A percentile compares a stretch with the other conserved stretches of the same genome.
Evolutionary conservation across 2,329 filamentous ascomycete genomes (phyloP).

Genomic region (Scytalidium lignicola): DNA sequence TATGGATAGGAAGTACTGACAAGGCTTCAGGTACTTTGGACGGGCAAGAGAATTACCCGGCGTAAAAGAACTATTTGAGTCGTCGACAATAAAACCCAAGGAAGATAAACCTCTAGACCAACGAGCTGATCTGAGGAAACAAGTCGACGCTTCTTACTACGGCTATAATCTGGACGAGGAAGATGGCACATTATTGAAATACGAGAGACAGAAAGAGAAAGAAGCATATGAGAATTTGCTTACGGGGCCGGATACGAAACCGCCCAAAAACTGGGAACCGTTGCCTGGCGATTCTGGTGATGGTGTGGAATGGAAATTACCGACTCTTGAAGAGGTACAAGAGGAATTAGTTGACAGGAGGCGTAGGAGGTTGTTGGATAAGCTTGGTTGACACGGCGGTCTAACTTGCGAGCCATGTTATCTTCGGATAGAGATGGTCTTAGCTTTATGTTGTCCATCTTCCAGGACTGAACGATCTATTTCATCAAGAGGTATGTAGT

Average conservation of each 20-base stretch:
- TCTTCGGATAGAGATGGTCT: neutral
- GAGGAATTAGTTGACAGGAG: slow-evolving; percentile 85
- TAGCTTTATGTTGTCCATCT: too few relatives aligned
- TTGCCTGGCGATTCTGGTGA: slow-evolving; percentile 84
- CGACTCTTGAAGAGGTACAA: slow-evolving; percentile 88
- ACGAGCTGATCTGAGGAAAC: slow-evolving; percentile 63
- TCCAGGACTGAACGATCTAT: neutral
- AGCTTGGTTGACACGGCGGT: slow-evolving; percentile 33
- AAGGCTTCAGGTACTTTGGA: slow-evolving; percentile 71
- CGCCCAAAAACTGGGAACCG: slow-evolving; percentile 71
- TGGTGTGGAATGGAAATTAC: slow-evolving; percentile 75
- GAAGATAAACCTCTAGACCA: slow-evolving; percentile 59
- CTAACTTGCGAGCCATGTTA: neutral
- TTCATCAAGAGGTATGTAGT: neutral
- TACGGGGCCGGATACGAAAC: slow-evolving; percentile 48
- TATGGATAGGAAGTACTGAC: neutral
- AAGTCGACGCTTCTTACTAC: slow-evolving; percentile 92
- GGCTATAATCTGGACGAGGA: slow-evolving; percentile 93
- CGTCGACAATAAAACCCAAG: slow-evolving; percentile 54
- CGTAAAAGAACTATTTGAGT: slow-evolving; percentile 93
- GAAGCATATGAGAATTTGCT: slow-evolving; percentile 70
- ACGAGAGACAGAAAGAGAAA: slow-evolving; percentile 78
- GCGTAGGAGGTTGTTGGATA: slow-evolving; percentile 77
- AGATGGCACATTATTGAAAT: slow-evolving; percentile 71
- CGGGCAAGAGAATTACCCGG: slow-evolving; percentile 84